phyloP scores from a whole-genome alignment of 352 stramenopile species.

The Globisporangium echinulatum region DNA sequence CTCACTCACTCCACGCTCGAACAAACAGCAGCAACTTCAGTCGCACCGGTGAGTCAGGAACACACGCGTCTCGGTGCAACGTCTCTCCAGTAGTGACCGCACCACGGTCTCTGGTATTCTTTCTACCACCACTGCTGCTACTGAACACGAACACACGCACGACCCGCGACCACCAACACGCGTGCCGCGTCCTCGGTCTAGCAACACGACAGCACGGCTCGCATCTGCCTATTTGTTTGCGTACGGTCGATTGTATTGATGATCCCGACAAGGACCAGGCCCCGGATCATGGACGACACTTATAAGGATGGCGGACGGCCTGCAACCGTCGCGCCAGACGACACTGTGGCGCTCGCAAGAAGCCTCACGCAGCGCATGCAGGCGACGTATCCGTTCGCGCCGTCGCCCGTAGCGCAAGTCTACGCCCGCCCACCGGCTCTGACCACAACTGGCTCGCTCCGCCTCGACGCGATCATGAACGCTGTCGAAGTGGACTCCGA shows the following conservation, averaged over 20 bases:
- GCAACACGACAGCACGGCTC: neutral
- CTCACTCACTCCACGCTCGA: neutral
- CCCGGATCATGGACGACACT: slow-evolving; percentile 4
- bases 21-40: neutral
- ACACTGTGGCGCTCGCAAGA: neutral
- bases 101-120: too few relatives aligned
- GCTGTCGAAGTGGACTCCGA: neutral
- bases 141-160: too few relatives aligned
- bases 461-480: slow-evolving; percentile 16
- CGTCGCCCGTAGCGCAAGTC: slow-evolving; percentile 3
- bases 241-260: slow-evolving; percentile 1
- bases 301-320: slow-evolving; percentile 4
- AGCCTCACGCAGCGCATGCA: slow-evolving; percentile 12
- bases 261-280: slow-evolving; percentile 1
- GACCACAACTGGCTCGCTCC: slow-evolving; percentile 1
- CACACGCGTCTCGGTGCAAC: too few relatives aligned
- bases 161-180: neutral
- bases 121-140: too few relatives aligned
- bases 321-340: neutral
- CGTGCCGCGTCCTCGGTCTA: neutral
- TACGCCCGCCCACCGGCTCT: neutral
- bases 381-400: slow-evolving; percentile 12
- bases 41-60: neutral
- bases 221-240: neutral
- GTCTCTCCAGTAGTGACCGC: too few relatives aligned